phyloP scores from a whole-genome alignment of 768 basidiomycete species.

The Trametes gibbosa region DNA sequence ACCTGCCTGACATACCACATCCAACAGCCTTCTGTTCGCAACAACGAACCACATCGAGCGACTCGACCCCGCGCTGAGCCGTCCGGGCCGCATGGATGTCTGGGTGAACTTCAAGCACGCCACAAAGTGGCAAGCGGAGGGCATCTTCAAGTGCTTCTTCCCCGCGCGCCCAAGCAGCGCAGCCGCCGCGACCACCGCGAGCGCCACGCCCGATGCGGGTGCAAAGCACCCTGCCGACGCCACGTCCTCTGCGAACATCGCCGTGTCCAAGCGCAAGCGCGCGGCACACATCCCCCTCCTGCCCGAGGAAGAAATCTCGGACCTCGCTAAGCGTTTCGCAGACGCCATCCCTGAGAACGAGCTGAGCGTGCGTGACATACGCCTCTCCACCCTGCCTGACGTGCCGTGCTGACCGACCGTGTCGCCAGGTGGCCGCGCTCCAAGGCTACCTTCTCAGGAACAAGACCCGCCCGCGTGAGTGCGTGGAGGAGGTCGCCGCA shows the following conservation, averaged over 20 bases:
- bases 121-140: constrained; percentile 90
- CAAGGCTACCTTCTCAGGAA: constrained; percentile 89
- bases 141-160: constrained; percentile 94
- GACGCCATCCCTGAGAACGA: constrained; percentile 85
- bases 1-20: background rate
- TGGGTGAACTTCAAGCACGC: constrained; percentile 92
- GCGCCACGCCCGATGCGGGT: background rate
- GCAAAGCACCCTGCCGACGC: constrained; percentile 17
- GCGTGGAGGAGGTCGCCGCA: constrained; percentile 73
- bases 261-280: constrained; percentile 69
- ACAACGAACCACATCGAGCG: constrained; percentile 94
- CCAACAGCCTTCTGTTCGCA: constrained; percentile 73
- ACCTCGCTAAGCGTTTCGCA: constrained; percentile 78
- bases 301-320: constrained; percentile 71
- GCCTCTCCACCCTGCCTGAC: background rate
- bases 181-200: constrained; percentile 12
- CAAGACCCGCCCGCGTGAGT: constrained; percentile 85
- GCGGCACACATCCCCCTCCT: constrained; percentile 70
- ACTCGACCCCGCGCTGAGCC: constrained; percentile 83
- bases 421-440: constrained; percentile 66
- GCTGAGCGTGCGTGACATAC: constrained; percentile 65
- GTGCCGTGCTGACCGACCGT: constrained; percentile 6
- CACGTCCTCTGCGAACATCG: constrained; percentile 54
- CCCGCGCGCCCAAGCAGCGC: constrained; percentile 51
- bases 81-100: constrained; percentile 89